Conservation (phyloP, 1,284 basidiomycete species). For the Malassezia furfur region DNA sequence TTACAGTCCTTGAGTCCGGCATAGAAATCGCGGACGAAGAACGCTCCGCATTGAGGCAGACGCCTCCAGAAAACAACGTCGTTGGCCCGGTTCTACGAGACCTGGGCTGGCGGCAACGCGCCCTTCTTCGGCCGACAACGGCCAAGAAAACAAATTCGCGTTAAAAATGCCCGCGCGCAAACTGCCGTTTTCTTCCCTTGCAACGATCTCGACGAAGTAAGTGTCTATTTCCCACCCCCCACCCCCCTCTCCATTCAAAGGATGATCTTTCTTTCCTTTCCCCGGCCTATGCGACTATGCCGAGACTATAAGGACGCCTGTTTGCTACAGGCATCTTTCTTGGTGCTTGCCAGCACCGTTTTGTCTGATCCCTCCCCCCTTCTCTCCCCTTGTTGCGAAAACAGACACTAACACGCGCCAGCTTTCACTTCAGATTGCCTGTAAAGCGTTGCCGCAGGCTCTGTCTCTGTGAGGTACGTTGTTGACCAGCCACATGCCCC, state of each 20-base stretch:
- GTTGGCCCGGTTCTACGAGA: neutral
- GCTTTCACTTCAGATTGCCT: neutral
- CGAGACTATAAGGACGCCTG: conserved; percentile 47
- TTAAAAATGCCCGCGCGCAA: neutral
- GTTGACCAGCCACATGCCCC: conserved; percentile 18
- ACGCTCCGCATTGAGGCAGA: neutral
- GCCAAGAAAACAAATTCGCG: neutral
- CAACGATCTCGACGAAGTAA: conserved; percentile 3
- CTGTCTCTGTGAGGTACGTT: neutral
- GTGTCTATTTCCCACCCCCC: neutral
- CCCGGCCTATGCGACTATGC: conserved; percentile 48
- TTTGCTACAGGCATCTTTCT: conserved; percentile 41
- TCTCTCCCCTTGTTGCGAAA: neutral
- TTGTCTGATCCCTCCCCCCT: conserved; percentile 30
- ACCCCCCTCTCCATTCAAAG: neutral
- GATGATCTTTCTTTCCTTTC: conserved; percentile 41
- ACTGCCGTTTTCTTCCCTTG: neutral
- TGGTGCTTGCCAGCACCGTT: conserved; percentile 48
- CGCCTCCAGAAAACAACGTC: no score
- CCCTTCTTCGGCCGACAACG: neutral
- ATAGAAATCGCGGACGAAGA: neutral
- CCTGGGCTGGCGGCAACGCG: neutral
- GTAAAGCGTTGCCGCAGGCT: neutral
- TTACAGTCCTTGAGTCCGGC: conserved; percentile 11
- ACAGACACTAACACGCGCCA: neutral